Base-by-base conservation (phyloP, 495 filamentous ascomycete species). In the Poronia punctata region DNA sequence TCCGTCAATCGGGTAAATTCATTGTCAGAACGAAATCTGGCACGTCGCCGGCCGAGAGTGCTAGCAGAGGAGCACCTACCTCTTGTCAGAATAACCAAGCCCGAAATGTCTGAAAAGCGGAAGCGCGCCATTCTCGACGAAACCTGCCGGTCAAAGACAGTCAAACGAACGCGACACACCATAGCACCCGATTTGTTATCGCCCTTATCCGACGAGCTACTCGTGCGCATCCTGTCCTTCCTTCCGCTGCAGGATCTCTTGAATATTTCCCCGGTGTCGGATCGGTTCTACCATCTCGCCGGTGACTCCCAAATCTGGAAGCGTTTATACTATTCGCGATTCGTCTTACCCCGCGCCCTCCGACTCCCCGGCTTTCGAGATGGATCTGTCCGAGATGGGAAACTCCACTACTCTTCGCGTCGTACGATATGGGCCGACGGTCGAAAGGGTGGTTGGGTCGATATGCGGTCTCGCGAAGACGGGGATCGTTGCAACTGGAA, bases 271-370 rank as follows among this genome's bases (percentile, higher is more conserved):
- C 86, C 83, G 32, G 61, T 93, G 18, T 95, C 87, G n/a, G 79
- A 65, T 30, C 83, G 80, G 27, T 86, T 95, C 52, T 71, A 81
- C 50, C 64, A 62, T n/a, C 68, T 98, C 10, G 72, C 85, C 12
- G 72, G 72, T 44, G 92, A 98, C 62, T 82, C 83, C 8, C 86
- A 95, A 56, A 65, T 98, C 34, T 98, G 92, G 92, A 95, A 90
- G 63, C 71, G 74, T 7, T 71, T 84, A 22, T 98, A 94, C 65
- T 95, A 95, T 65, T 72, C 78, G 22, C 79, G 83, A 46, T 98
- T 95, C 64, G 88, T 98, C 7, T 75, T 82, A 35, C 90, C 89
- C 34, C 76, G 88, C 56, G 84, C 84, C 26, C 75, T 79, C 41
- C 78, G 84, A 30, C 78, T 95, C 36, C 84, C 86, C 6, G 83